phyloP scores from a whole-genome alignment of 768 basidiomycete genomes.

The Mrakia hoshinonis region DNA sequence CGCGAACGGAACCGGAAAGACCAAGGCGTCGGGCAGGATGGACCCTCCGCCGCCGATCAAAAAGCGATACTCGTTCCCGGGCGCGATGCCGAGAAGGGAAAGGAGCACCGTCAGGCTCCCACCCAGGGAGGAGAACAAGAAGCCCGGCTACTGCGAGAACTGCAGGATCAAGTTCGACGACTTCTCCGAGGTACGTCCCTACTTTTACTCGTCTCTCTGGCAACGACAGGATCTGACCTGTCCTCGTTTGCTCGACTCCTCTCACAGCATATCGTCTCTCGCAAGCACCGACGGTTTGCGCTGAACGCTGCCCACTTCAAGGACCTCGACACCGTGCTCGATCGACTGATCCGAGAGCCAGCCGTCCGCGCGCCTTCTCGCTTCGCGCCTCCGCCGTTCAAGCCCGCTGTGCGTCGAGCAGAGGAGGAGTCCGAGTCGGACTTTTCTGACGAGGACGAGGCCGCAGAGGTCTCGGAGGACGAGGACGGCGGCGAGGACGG shows the following conservation, averaged over 20 bases:
- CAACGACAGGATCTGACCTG: too few relatives aligned
- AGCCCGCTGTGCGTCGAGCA: conserved; percentile 30
- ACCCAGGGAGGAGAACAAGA: conserved; percentile 61
- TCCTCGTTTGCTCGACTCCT: not conserved
- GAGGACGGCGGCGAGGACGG: conserved; percentile 17
- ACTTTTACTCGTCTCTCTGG: too few relatives aligned
- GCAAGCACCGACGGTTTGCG: conserved; percentile 27
- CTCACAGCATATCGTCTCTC: conserved; percentile 22
- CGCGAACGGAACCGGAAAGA: not conserved
- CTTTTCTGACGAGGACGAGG: conserved; percentile 35
- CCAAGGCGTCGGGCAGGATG: conserved; percentile 13
- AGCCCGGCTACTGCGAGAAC: conserved; percentile 96
- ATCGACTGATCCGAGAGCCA: conserved; percentile 17
- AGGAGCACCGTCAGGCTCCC: conserved; percentile 35
- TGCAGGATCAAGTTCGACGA: conserved; percentile 84
- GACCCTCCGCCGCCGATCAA: conserved; percentile 29
- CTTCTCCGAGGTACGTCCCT: conserved; percentile 60
- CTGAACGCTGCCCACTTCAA: conserved; percentile 20
- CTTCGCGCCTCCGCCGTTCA: not conserved
- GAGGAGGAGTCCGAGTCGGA: conserved; percentile 29
- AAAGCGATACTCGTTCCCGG: conserved; percentile 29
- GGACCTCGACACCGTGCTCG: conserved; percentile 27
- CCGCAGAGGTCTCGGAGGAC: conserved; percentile 13
- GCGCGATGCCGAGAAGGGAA: conserved; percentile 40
- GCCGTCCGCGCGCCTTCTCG: not conserved